phyloP scores from a whole-genome alignment of 257 asterid genomes.

The Cinchona pubescens region DNA sequence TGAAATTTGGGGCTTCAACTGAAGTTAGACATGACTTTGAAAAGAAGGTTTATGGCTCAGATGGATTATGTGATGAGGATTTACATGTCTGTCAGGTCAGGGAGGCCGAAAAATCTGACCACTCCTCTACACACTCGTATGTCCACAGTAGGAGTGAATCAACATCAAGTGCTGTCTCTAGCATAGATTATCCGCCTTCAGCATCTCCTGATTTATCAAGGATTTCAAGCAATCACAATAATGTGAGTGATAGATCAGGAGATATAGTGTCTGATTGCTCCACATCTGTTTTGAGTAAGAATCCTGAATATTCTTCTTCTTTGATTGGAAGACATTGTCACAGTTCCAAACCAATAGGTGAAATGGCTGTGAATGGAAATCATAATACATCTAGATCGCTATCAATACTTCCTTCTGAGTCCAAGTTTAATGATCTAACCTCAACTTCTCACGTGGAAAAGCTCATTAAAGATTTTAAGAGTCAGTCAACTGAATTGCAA shows the following conservation, averaged over 20 bases:
- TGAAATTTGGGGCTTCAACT: conserved; percentile 32
- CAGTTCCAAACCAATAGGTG: conserved; percentile 47
- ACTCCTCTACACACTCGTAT: conserved; percentile 68
- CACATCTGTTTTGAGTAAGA: conserved; percentile 22
- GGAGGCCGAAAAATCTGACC: conserved; percentile 46
- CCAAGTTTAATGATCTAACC: conserved; percentile 45
- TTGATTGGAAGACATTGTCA: conserved; percentile 35
- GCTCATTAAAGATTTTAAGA: conserved; percentile 53
- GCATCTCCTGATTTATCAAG: conserved; percentile 49
- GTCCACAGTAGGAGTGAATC: conserved; percentile 93
- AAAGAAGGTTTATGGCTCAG: conserved; percentile 23
- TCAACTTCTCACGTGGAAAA: conserved; percentile 59
- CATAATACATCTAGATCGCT: conserved; percentile 38
- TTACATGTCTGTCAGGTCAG: conserved; percentile 20
- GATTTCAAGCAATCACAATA: conserved; percentile 41
- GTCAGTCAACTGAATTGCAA: conserved; percentile 55
- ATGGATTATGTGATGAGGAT: conserved; percentile 36
- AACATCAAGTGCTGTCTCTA: conserved; percentile 76
- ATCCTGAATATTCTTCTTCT: conserved; percentile 34
- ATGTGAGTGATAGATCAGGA: conserved; percentile 37
- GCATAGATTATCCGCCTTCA: conserved; percentile 57
- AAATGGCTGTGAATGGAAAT: conserved; percentile 44
- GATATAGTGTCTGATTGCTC: conserved; percentile 35
- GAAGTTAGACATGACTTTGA: conserved; percentile 31
- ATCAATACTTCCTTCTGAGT: conserved; percentile 47